Base-by-base conservation (phyloP, 192 early-diverging fungal species). In the Geranomyces variabilis region DNA sequence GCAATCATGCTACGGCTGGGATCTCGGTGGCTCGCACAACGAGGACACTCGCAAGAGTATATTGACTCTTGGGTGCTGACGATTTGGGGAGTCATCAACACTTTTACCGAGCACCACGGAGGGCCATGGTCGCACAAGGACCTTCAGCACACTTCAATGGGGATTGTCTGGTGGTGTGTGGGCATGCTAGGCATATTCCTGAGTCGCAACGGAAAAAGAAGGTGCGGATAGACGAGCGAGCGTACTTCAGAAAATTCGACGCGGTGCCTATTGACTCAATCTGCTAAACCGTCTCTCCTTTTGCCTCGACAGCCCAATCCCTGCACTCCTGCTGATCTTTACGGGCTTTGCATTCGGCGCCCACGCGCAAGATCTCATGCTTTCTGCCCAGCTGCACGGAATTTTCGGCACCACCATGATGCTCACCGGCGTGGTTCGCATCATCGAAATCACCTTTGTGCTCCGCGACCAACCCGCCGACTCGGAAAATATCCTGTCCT, bases 121-220 rank as follows among this genome's bases (percentile, higher is more conserved):
- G 66, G 66, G 28, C 47, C 66, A 29, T 67, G 66, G 66, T 30
- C 15, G 15, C 66, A 67, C 21, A 67, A 48, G 48, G 66, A 67
- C 49, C 47, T 67, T 44, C 66, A 67, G 31, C 66, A 67, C 28
- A 67, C 66, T 3, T 43, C 21, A 8, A 64, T 64, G 63, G 63
- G 63, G 3, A 64, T 64, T 36, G 63, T 64, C 2, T 64, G 63
- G 63, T 64, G 63, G 63, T 31, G 34, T 12, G 14, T n/a, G 34
- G 63, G 63, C 17, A 36, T 36, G n/a, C 63, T 64, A 3, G n/a
- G 41, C 43, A 19, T 64, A 3, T 64, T 64, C 43, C 63, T 64
- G 4, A 26, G 34, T 22, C 63, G 63, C 33, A 64, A 64, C 63
- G 43, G 43, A 17, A 19, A 29, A 41, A 30, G 63, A 41, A 41